Evolutionary conservation across 345 rosid species (phyloP).

Genomic region (Acer campestre): DNA sequence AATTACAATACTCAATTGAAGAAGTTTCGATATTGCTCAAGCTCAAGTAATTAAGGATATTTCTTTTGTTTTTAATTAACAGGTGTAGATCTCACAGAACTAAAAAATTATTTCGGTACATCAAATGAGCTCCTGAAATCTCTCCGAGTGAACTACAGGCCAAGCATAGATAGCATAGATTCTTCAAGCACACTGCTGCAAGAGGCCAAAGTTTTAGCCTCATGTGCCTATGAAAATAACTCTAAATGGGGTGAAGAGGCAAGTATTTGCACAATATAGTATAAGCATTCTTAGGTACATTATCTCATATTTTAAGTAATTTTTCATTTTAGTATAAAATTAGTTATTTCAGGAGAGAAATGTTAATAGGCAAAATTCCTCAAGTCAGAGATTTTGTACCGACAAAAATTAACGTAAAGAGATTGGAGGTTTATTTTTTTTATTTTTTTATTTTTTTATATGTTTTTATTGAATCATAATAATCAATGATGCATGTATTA

Average conservation of each 20-base stretch:
- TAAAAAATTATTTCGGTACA: constrained; percentile 30
- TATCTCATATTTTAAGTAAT: background rate
- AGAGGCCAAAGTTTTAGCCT: constrained; percentile 29
- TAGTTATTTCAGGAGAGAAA: background rate
- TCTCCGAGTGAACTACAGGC: constrained; percentile 7
- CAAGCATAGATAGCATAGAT: background rate
- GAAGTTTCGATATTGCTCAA: no score
- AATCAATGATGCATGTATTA: no score
- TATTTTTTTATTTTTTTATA: no score
- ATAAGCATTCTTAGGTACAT: background rate
- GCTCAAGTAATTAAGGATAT: no score
- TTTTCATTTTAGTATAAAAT: no score
- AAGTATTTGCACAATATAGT: background rate
- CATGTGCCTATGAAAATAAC: constrained; percentile 39
- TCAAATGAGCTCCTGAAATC: constrained; percentile 37
- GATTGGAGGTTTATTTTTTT: background rate
- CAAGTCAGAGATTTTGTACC: no score
- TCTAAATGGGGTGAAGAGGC: no score
- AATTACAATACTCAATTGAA: no score
- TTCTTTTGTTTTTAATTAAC: background rate
- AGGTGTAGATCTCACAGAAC: constrained; percentile 18
- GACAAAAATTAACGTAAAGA: no score
- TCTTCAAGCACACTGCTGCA: constrained; percentile 12
- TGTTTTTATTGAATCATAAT: no score
- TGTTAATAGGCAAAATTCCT: background rate